Percentiles rank a stretch among this genome's conserved stretches.
phyloP scores from a whole-genome alignment of 768 basidiomycete genomes.

The Neoboletus brunneissimus region DNA sequence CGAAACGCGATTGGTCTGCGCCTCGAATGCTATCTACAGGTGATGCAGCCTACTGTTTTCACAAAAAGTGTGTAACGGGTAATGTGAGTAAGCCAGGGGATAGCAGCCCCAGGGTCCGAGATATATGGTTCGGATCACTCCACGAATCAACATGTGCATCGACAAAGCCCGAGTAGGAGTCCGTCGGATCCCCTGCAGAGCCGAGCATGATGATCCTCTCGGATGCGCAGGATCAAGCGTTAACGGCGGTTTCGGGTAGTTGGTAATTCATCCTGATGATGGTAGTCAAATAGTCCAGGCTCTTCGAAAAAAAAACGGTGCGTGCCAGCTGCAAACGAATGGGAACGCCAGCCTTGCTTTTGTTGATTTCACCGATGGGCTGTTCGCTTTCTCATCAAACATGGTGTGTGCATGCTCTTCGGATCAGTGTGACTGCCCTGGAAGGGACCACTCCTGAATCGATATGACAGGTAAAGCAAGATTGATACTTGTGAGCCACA shows the following conservation, averaged over 20 bases:
- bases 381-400: background rate
- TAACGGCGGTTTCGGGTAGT: background rate
- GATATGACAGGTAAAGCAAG: background rate
- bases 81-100: background rate
- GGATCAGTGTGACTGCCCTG: background rate
- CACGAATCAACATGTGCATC: conserved; percentile 16
- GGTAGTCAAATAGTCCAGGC: background rate
- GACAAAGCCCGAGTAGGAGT: background rate
- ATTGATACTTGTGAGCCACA: background rate
- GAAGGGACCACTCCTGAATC: background rate
- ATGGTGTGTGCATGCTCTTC: background rate
- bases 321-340: background rate
- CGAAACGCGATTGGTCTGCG: background rate
- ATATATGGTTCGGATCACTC: background rate
- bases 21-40: conserved; percentile 1
- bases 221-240: conserved; percentile 10
- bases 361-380: background rate
- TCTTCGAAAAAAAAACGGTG: background rate
- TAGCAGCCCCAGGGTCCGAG: background rate
- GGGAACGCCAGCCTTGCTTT: background rate
- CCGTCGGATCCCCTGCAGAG: conserved; percentile 18
- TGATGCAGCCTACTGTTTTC: conserved; percentile 10
- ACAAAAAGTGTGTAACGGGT: conserved; percentile 4
- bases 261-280: background rate
- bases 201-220: conserved; percentile 15